Base-by-base conservation (phyloP, 176 grass and related monocot species). In the Leersia perrieri region DNA sequence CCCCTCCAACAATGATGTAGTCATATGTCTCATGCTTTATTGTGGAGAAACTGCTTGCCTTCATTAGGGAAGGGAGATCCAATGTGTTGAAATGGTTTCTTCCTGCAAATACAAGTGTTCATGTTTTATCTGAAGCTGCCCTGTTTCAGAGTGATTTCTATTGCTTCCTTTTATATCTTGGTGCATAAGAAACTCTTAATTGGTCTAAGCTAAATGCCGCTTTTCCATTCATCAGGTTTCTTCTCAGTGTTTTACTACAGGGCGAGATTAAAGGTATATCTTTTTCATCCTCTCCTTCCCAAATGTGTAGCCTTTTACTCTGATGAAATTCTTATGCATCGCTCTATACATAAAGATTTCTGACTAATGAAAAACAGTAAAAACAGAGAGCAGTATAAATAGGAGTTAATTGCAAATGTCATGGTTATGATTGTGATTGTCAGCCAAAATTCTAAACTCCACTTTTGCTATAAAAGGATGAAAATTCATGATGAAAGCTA, bases 1-100 rank as follows among this genome's bases (percentile, higher is more conserved):
- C 96, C 27, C 96, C 90, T 4, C 96, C 96, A 2, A 98, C 79
- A 31, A 98, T 77, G 41, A 98, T 98, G 84, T 98, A 95, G 72
- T 95, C 92, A 23, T 86, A 98, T 57, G 73, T 41, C 60, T 93
- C 79, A 25, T 63, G 68, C 35, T 63, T 31, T 51, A 64, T 40
- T 69, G 30, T 35, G 9, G 86, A 71, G 84, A 95, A 98, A 66
- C 86, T 87, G 86, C 92, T 91, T 67, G 92, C 95, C 77, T 86
- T 70, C 68, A 70, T 27, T 28, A 98, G 63, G 30, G 88, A 81
- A 28, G 95, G 88, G 40, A 85, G 79, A 70, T 76, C 44, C 29
- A 41, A 60, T 80, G 64, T 79, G 9, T 25, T 82, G 34, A 58
- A 80, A 53, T 80, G 57, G 28, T 78, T 34, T 51, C 49, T 85